Base-by-base conservation (phyloP, 257 asterid species). In the Hygrophila difformis region DNA sequence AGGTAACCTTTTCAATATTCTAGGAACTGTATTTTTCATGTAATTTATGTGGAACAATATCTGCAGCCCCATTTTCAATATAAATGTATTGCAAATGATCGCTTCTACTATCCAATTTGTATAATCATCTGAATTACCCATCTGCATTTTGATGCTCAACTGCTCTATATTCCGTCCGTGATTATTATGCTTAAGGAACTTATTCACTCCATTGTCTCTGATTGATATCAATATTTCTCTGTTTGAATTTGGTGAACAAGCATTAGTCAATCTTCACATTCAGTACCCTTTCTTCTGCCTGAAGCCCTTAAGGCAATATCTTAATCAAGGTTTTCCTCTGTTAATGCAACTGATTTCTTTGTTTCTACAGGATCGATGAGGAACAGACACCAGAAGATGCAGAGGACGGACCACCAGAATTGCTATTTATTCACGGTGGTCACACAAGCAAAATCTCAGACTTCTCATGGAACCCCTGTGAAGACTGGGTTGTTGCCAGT, bases 381-480 rank as follows among this genome's bases (percentile, higher is more conserved):
- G 79, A 67, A 47, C 91, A 79, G 62, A 67, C 82, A 4, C 79
- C 82, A 2, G 82, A 79, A 59, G 91, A 76, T 42, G 75, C 85
- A 0, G 80, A 73, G 52, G 91, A 79, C 47, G 91, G 91, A 13
- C 85, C 91, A 11, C 82, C 91, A 3, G 91, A 79, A 74, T 53
- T 79, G 49, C 63, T 79, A 7, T 79, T 79, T 59, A 68, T 76
- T 50, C 91, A 79, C 15, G 91, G 85, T 1, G 91, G 91, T 7
- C 91, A 79, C 46, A 79, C 85, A 5, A 79, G 91, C 57, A 79
- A 76, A 66, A 61, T 79, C 10, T 76, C 82, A 0, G 91, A 79
- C 59, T 79, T 79, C 66, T 76, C 91, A 18, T 79, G 91, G 91
- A 79, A 79, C 43, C 85, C 85, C 11, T 72, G 82, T 31, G 85